Conservation (phyloP, 768 basidiomycete genomes). For the Lactifluus echinatus region DNA sequence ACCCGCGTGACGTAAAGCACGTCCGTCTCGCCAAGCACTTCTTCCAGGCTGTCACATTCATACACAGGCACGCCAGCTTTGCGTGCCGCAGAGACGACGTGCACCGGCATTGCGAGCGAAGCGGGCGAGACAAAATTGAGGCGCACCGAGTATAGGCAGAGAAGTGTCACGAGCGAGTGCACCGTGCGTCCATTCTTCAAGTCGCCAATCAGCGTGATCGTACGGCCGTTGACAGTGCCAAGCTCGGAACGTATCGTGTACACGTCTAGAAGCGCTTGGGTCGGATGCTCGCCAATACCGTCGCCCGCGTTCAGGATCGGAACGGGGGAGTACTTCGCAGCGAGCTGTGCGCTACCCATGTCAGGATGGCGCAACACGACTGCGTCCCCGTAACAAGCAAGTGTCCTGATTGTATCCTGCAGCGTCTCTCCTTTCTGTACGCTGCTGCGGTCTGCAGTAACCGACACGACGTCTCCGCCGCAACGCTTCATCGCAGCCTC, state of each 20-base stretch:
- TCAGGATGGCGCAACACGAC: conserved; percentile 93
- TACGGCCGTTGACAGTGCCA: conserved; percentile 94
- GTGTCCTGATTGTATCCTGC: conserved; percentile 86
- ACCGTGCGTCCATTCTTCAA: conserved; percentile 97
- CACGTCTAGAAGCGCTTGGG: conserved; percentile 82
- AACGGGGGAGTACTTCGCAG: conserved; percentile 94
- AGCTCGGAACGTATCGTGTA: conserved; percentile 97
- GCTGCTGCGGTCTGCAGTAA: conserved; percentile 74
- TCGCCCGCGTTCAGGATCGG: conserved; percentile 97
- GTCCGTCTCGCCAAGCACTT: conserved; percentile 86
- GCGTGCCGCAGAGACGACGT: conserved; percentile 72
- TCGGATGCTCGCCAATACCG: conserved; percentile 95
- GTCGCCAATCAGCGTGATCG: conserved; percentile 88
- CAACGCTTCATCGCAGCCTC: conserved; percentile 99
- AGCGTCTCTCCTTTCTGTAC: conserved; percentile 91
- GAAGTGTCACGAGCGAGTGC: conserved; percentile 86
- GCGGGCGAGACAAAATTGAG: conserved; percentile 93
- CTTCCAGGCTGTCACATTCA: conserved; percentile 83
- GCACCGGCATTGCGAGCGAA: conserved; percentile 81
- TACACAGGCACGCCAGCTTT: conserved; percentile 73
- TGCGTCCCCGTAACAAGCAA: conserved; percentile 92
- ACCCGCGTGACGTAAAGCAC: conserved; percentile 95
- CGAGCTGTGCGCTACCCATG: conserved; percentile 86
- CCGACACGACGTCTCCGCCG: conserved; percentile 89
- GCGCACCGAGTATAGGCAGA: conserved; percentile 86